phyloP scores from a whole-genome alignment of 2,329 filamentous ascomycete species.

The Exophiala xenobiotica region DNA sequence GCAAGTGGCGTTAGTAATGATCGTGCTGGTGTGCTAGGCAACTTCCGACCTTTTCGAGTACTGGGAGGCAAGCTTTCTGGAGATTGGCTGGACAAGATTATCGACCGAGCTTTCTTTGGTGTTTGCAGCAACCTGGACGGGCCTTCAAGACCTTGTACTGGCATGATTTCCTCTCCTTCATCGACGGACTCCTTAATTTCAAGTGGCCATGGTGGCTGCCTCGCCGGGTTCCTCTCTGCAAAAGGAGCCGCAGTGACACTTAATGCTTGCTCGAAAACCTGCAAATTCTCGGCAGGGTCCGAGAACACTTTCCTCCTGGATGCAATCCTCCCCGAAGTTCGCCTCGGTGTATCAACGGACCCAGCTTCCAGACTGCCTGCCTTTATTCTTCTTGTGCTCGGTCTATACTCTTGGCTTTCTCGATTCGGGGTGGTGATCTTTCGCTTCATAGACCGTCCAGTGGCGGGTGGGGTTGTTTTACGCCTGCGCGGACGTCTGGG shows the following conservation, averaged over 20 bases:
- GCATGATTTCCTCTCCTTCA: neutral
- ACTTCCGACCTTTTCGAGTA: slow-evolving; percentile 7
- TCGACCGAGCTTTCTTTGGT: slow-evolving; percentile 11
- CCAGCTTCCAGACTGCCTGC: slow-evolving; percentile 1
- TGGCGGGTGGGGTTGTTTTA: slow-evolving; percentile 5
- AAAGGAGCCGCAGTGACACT: neutral
- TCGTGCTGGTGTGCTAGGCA: slow-evolving; percentile 14
- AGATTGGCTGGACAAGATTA: slow-evolving; percentile 28
- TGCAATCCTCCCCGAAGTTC: slow-evolving; percentile 20
- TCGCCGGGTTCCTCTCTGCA: neutral
- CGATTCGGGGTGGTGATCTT: slow-evolving; percentile 1
- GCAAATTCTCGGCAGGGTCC: slow-evolving; percentile 19
- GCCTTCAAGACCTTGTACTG: neutral
- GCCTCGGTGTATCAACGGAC: slow-evolving; percentile 3
- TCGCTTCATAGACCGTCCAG: slow-evolving; percentile 1
- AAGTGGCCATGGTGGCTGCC: neutral
- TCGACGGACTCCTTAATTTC: slow-evolving; percentile 26
- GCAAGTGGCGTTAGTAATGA: slow-evolving; percentile 18
- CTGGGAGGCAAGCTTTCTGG: slow-evolving; percentile 26
- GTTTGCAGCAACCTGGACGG: slow-evolving; percentile 6
- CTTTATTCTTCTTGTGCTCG: slow-evolving; percentile 12
- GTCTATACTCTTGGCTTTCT: slow-evolving; percentile 23
- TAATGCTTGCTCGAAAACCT: slow-evolving; percentile 21
- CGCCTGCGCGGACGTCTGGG: slow-evolving; percentile 17
- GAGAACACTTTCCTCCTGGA: slow-evolving; percentile 17